Base-by-base conservation (phyloP, 78 protist genomes). In the Dictyostelium intermedium region DNA sequence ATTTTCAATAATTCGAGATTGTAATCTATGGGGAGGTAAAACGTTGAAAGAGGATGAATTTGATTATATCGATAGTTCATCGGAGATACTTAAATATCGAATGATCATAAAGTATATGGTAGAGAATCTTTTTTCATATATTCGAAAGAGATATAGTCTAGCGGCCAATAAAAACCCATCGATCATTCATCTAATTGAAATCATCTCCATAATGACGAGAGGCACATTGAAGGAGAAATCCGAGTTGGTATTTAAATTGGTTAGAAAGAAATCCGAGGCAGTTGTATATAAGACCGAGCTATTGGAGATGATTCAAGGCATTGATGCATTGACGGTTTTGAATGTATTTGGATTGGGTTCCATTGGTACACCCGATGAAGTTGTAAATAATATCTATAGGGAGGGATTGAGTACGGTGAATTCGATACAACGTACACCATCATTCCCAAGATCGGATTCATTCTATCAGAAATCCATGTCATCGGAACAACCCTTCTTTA, bases 301-400 rank as follows among this genome's bases (percentile, higher is more conserved):
- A 43, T 70, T 78, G 27, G 94, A 89, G 20, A 56, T 89, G 87
- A 69, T 89, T n/a, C 72, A 66, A 63, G 37, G 50, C 9, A 74
- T 80, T 41, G 74, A 89, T 69, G 70, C 94, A 30, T 2, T 89
- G 20, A 66, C 85, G 1, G 87, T 74, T 14, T 23, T 89, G 0
- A 73, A 86, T 86, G 92, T 50, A 25, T 86, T 86, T 86, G 94
- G 94, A 20, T 89, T 61, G 20, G 94, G 94, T 32, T 61, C 35
- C 2, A 80, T 89, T 41, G 94, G 94, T 20, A 47, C 94, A 18
- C 94, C 94, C 2, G 85, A 78, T 14, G 94, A 89, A 69, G 50
- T 69, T 30, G 86, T 82, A n/a, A 30, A 56, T 20, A 82, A 82
- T 60, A 82, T 82, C 13, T 82, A 25, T 82, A 50, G 60, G 35